Conservation (phyloP, 2,329 filamentous ascomycete genomes). For the Fusarium guadeloupense region DNA sequence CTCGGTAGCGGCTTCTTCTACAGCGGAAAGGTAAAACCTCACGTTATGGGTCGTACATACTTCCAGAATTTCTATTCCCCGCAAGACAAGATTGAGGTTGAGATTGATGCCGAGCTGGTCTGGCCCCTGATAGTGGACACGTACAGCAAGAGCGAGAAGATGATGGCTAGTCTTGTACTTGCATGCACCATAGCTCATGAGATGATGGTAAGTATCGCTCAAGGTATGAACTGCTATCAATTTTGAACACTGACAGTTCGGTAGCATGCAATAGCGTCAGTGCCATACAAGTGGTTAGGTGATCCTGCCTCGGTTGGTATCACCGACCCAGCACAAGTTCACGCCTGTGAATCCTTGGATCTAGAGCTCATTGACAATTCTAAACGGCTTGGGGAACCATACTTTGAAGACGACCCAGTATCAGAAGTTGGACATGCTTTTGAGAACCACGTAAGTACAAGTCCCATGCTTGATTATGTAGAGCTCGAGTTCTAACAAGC, state of each 20-base stretch:
- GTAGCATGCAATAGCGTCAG: slow-evolving; percentile 33
- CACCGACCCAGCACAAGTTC: not conserved
- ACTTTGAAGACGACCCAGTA: slow-evolving; percentile 38
- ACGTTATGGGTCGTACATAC: not conserved
- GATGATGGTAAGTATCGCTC: slow-evolving; percentile 39
- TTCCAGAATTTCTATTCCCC: not conserved
- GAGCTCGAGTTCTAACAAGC: not conserved
- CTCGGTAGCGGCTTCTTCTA: slow-evolving; percentile 25
- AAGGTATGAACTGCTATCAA: not conserved
- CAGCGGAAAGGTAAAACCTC: not conserved
- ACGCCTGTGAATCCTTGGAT: slow-evolving; percentile 19
- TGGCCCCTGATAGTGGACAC: slow-evolving; percentile 39
- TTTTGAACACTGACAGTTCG: slow-evolving; percentile 1
- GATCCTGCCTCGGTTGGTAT: slow-evolving; percentile 31
- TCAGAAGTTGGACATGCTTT: slow-evolving; percentile 40
- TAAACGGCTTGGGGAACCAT: slow-evolving; percentile 22
- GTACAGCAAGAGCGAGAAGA: slow-evolving; percentile 41
- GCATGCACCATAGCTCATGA: slow-evolving; percentile 43
- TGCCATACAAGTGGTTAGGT: slow-evolving; percentile 24
- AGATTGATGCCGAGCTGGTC: slow-evolving; percentile 33
- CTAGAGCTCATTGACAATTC: slow-evolving; percentile 4
- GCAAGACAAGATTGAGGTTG: slow-evolving; percentile 1
- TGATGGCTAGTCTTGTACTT: slow-evolving; percentile 34
- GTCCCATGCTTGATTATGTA: not conserved
- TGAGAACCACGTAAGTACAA: slow-evolving; percentile 27